Conservation (phyloP, 2,329 filamentous ascomycete species). For the Verticillium longisporum region DNA sequence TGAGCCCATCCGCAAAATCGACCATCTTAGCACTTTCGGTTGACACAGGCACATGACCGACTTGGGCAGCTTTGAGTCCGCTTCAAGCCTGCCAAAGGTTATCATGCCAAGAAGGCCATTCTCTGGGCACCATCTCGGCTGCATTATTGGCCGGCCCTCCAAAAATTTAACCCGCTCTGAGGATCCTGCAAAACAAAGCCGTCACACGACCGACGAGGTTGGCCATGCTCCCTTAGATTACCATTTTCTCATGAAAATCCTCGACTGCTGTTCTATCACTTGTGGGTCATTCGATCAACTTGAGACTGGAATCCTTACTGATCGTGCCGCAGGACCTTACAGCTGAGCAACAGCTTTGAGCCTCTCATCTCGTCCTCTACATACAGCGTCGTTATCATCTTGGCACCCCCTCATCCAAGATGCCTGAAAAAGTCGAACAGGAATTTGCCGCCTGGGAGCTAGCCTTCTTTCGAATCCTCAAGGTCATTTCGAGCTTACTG, state of each 20-base stretch:
- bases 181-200: neutral
- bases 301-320: too few species aligned
- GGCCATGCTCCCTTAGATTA: neutral
- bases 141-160: neutral
- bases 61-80: too few species aligned
- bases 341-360: too few species aligned
- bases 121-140: neutral
- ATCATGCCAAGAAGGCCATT: neutral
- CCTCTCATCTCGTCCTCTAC: neutral
- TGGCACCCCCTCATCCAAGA: neutral
- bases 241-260: neutral
- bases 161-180: neutral
- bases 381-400: neutral
- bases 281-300: too few species aligned
- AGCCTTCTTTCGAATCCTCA: neutral
- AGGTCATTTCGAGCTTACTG: neutral
- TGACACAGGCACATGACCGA: too few species aligned
- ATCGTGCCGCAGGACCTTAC: neutral
- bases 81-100: neutral
- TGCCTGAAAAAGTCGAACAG: neutral
- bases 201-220: neutral
- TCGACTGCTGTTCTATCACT: neutral
- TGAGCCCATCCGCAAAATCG: too few species aligned
- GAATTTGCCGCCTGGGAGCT: neutral
- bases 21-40: too few species aligned